Conservation (phyloP, 1,284 basidiomycete species). For the Cystobasidium pallidum region DNA sequence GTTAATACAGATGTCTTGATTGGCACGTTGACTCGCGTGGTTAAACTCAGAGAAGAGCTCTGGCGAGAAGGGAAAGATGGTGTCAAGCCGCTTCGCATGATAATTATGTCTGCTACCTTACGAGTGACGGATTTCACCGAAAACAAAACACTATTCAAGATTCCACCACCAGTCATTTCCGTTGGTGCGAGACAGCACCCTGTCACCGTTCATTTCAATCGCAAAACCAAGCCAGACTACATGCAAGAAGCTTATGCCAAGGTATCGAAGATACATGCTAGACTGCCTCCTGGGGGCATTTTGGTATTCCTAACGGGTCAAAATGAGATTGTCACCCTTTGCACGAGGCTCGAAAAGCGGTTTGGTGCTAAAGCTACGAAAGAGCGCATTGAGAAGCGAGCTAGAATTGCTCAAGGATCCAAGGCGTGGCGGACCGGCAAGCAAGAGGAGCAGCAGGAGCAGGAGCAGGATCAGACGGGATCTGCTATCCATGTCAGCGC, state of each 20-base stretch:
- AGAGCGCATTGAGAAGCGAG: constrained; percentile 60
- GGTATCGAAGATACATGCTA: constrained; percentile 74
- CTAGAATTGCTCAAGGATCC: constrained; percentile 48
- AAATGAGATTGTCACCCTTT: constrained; percentile 70
- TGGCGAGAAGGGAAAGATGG: constrained; percentile 74
- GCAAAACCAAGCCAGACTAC: constrained; percentile 83
- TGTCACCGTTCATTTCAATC: constrained; percentile 91
- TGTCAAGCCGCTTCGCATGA: constrained; percentile 80
- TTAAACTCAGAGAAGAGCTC: constrained; percentile 81
- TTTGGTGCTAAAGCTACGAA: constrained; percentile 72
- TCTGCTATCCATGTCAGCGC: not conserved
- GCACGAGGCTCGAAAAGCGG: constrained; percentile 72
- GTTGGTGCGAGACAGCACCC: constrained; percentile 91
- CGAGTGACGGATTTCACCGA: constrained; percentile 90
- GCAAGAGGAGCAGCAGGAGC: constrained; percentile 38
- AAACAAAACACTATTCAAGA: constrained; percentile 79
- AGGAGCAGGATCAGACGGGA: not conserved
- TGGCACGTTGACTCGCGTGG: constrained; percentile 89
- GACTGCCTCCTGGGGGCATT: constrained; percentile 71
- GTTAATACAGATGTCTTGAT: constrained; percentile 98
- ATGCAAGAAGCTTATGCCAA: constrained; percentile 89
- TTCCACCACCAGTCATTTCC: constrained; percentile 84
- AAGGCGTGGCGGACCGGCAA: constrained; percentile 25
- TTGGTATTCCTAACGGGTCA: constrained; percentile 78
- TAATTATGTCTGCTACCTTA: constrained; percentile 99